These are phyloP conservation scores for Marasmius fiardii DNA, from an alignment of 1,284 basidiomycete species.

Conservation along the genomic window DNA sequence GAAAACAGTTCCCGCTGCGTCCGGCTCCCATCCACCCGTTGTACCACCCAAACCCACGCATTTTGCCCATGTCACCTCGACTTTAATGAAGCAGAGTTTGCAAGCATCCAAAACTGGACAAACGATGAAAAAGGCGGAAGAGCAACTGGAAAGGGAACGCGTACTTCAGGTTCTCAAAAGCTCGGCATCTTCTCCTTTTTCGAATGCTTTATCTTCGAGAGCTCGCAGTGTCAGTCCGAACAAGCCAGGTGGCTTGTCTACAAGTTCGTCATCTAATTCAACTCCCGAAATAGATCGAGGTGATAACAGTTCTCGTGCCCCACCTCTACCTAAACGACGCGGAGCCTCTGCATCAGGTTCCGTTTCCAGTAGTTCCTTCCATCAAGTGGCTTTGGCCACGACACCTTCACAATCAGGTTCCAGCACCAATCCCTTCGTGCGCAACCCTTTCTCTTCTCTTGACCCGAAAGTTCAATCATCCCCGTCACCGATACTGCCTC, in stretches of 20 bases:
- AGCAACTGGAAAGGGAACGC: slow-evolving; percentile 62
- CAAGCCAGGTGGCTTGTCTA: slow-evolving; percentile 12
- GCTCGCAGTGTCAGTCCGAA: slow-evolving; percentile 28
- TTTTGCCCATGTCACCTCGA: slow-evolving; percentile 44
- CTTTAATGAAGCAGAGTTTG: slow-evolving; percentile 66
- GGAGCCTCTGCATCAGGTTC: slow-evolving; percentile 29
- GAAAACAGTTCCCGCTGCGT: slow-evolving; percentile 13
- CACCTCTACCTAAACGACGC: slow-evolving; percentile 26
- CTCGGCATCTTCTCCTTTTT: slow-evolving; percentile 26
- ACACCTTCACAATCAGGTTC: slow-evolving; percentile 12
- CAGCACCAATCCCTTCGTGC: slow-evolving; percentile 11
- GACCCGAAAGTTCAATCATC: slow-evolving; percentile 15
- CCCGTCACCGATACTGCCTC: slow-evolving; percentile 13
- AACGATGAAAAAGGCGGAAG: slow-evolving; percentile 62
- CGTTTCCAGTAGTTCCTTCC: slow-evolving; percentile 37
- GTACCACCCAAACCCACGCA: slow-evolving; percentile 24
- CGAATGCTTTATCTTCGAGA: slow-evolving; percentile 13
- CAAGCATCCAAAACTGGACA: slow-evolving; percentile 68
- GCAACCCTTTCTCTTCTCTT: background rate
- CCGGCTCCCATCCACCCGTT: slow-evolving; percentile 22
- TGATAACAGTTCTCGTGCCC: slow-evolving; percentile 15
- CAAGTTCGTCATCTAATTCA: slow-evolving; percentile 11
- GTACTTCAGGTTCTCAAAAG: slow-evolving; percentile 68
- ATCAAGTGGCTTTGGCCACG: slow-evolving; percentile 39
- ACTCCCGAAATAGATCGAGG: slow-evolving; percentile 13